phyloP scores from a whole-genome alignment of 768 basidiomycete genomes.

The Phylloporus arenicola region DNA sequence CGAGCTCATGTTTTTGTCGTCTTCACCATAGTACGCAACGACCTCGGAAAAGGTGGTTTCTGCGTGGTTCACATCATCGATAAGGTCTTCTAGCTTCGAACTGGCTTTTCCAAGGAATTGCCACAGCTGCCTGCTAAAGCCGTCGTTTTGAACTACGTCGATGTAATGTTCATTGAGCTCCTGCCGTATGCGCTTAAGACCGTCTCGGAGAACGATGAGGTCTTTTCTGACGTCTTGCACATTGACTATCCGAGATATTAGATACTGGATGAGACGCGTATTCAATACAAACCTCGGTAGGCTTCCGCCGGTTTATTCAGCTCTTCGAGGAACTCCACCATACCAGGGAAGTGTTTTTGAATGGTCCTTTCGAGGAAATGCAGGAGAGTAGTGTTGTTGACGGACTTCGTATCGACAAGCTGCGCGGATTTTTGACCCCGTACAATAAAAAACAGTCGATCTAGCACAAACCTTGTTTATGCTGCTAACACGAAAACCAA shows the following conservation, averaged over 20 bases:
- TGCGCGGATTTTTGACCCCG: conserved; percentile 28
- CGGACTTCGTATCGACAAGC: conserved; percentile 97
- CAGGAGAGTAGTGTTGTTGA: conserved; percentile 87
- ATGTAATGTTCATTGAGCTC: conserved; percentile 79
- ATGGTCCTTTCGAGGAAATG: conserved; percentile 93
- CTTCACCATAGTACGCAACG: conserved; percentile 89
- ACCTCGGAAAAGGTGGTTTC: conserved; percentile 81
- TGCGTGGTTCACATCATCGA: conserved; percentile 83
- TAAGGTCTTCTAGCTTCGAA: conserved; percentile 71
- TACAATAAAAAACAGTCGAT: neutral
- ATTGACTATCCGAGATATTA: conserved; percentile 54
- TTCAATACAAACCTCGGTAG: conserved; percentile 65
- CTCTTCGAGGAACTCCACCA: conserved; percentile 87
- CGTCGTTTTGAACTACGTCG: conserved; percentile 63
- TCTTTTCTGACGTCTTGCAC: conserved; percentile 80
- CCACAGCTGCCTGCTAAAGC: conserved; percentile 91
- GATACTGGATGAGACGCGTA: neutral
- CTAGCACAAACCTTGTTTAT: conserved; percentile 77
- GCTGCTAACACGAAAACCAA: conserved; percentile 94
- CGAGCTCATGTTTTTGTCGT: conserved; percentile 78
- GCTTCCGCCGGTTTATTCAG: conserved; percentile 86
- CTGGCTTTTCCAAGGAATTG: conserved; percentile 74
- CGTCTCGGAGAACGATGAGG: conserved; percentile 64
- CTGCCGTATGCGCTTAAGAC: conserved; percentile 72
- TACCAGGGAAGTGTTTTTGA: conserved; percentile 77